A percentile compares a stretch with the other conserved stretches of the same genome.
Conservation (phyloP, 352 stramenopile genomes). For the Phytophthora macrochlamydospora region DNA sequence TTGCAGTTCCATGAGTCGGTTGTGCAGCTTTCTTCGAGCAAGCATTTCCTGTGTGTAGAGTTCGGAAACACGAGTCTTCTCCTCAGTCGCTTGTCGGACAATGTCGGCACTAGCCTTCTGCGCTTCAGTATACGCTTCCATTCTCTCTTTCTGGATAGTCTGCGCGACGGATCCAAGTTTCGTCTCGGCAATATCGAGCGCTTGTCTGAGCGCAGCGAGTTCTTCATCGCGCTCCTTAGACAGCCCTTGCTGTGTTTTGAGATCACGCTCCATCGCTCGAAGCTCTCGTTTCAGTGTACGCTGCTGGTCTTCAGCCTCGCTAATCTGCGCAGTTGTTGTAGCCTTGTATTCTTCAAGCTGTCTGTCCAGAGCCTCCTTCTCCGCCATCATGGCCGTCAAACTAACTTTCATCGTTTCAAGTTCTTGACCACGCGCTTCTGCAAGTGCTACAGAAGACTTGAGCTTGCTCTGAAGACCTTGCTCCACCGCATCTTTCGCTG, state of each 20-base stretch:
- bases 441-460: slow-evolving; percentile 14
- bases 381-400: slow-evolving; percentile 20
- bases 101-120: slow-evolving; percentile 54
- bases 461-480: slow-evolving; percentile 33
- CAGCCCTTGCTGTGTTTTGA: slow-evolving; percentile 54
- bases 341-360: slow-evolving; percentile 36
- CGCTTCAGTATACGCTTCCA: slow-evolving; percentile 46
- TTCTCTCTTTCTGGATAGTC: slow-evolving; percentile 41
- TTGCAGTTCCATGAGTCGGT: slow-evolving; percentile 91
- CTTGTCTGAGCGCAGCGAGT: slow-evolving; percentile 29
- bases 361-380: slow-evolving; percentile 24
- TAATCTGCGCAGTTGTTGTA: slow-evolving; percentile 36
- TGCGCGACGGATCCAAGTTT: slow-evolving; percentile 44
- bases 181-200: slow-evolving; percentile 40
- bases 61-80: slow-evolving; percentile 63
- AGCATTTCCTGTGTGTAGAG: slow-evolving; percentile 79
- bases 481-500: slow-evolving; percentile 19
- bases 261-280: slow-evolving; percentile 59
- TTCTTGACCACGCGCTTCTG: slow-evolving; percentile 20
- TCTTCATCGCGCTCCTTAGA: slow-evolving; percentile 66
- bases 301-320: slow-evolving; percentile 59
- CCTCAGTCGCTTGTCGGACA: slow-evolving; percentile 50
- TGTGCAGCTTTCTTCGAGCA: slow-evolving; percentile 84
- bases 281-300: slow-evolving; percentile 60
- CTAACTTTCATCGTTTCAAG: slow-evolving; percentile 13